phyloP scores from a whole-genome alignment of 2,329 filamentous ascomycete genomes.

The Fusarium napiforme region DNA sequence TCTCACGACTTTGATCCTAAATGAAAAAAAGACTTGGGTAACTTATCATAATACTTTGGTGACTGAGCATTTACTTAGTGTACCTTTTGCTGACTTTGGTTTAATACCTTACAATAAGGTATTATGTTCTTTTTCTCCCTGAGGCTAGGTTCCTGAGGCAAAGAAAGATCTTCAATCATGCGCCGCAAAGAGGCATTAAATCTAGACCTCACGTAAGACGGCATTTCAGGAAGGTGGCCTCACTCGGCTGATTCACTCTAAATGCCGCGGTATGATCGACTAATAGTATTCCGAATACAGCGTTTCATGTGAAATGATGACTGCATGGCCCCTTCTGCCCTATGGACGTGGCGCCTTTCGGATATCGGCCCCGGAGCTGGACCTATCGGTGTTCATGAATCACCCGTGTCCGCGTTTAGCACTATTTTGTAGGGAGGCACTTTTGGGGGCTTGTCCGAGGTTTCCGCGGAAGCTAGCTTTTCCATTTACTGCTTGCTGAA shows the following conservation, averaged over 20 bases:
- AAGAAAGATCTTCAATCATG: not conserved
- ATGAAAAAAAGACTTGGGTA: too few species aligned
- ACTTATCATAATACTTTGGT: too few species aligned
- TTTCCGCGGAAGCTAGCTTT: not conserved
- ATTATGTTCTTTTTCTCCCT: too few species aligned
- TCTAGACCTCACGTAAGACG: slow-evolving; percentile 3
- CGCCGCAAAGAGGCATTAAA: not conserved
- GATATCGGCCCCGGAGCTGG: not conserved
- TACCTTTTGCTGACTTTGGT: too few species aligned
- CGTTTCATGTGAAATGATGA: not conserved
- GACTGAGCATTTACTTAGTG: too few species aligned
- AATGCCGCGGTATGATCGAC: not conserved
- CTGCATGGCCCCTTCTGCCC: not conserved
- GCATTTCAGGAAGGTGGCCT: slow-evolving; percentile 3
- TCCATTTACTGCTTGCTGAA: not conserved
- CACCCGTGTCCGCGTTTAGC: not conserved
- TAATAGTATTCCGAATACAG: not conserved
- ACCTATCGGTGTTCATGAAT: not conserved
- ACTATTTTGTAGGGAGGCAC: not conserved
- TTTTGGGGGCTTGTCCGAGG: not conserved
- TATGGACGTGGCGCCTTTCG: not conserved
- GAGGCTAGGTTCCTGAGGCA: not conserved
- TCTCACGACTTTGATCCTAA: too few species aligned
- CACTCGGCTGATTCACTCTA: not conserved
- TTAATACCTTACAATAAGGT: too few species aligned